These are phyloP conservation scores for Neocatenulostroma microsporum DNA, from an alignment of 2,329 filamentous ascomycete species.

Conservation along the genomic window DNA sequence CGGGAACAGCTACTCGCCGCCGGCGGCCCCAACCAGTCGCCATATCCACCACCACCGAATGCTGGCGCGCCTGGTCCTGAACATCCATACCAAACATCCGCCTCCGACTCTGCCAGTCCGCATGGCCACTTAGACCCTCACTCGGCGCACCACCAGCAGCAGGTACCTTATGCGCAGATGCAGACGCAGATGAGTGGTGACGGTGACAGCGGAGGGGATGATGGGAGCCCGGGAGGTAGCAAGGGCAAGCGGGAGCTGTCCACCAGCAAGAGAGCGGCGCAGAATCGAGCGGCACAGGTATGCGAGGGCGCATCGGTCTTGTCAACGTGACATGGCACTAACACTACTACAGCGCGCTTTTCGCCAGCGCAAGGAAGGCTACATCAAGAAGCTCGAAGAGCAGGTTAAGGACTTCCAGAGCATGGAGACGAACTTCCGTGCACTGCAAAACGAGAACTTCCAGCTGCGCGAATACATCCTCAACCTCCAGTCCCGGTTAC, in stretches of 20 bases:
- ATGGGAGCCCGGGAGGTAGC: slow-evolving; percentile 43
- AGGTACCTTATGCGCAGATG: slow-evolving; percentile 39
- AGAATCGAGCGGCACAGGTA: slow-evolving; percentile 96
- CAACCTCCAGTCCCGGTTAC: slow-evolving; percentile 74
- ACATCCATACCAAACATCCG: slow-evolving; percentile 35
- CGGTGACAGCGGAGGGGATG: slow-evolving; percentile 39
- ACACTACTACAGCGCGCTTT: slow-evolving; percentile 66
- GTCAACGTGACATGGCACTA: not conserved
- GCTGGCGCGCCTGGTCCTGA: slow-evolving; percentile 19
- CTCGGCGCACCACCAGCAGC: slow-evolving; percentile 33
- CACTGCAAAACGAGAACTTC: slow-evolving; percentile 82
- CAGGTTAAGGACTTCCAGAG: slow-evolving; percentile 75
- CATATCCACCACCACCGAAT: slow-evolving; percentile 31
- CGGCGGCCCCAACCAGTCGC: slow-evolving; percentile 34
- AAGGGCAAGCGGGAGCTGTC: slow-evolving; percentile 88
- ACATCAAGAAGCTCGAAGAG: slow-evolving; percentile 95
- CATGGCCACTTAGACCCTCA: slow-evolving; percentile 45
- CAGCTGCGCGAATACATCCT: slow-evolving; percentile 87
- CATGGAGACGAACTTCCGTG: slow-evolving; percentile 69
- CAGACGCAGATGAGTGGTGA: slow-evolving; percentile 38
- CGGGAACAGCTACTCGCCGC: slow-evolving; percentile 56
- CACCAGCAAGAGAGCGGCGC: slow-evolving; percentile 90
- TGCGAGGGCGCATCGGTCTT: slow-evolving; percentile 29
- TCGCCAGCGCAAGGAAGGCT: slow-evolving; percentile 92
- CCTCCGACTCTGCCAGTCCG: slow-evolving; percentile 35